phyloP scores from a whole-genome alignment of 2,329 filamentous ascomycete genomes.

The Xylaria sp. region DNA sequence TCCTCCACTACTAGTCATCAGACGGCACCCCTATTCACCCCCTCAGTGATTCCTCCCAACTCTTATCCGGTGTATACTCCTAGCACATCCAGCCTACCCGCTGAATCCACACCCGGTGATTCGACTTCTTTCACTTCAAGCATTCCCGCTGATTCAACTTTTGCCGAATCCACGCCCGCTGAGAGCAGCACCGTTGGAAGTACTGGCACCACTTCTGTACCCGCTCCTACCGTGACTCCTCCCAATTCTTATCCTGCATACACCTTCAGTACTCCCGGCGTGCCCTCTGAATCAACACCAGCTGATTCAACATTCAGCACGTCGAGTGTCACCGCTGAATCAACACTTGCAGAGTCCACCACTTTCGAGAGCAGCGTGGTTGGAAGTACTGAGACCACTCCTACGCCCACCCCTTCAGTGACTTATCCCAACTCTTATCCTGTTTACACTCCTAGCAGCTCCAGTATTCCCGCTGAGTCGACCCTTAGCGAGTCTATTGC shows the following conservation, averaged over 20 bases:
- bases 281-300: constrained; percentile 5
- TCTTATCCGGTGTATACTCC: constrained; percentile 5
- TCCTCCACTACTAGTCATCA: neutral
- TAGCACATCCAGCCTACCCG: constrained; percentile 15
- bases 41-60: neutral
- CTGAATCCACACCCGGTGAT: neutral
- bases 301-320: neutral
- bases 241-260: constrained; percentile 6
- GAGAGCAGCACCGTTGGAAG: neutral
- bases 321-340: neutral
- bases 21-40: neutral
- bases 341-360: neutral
- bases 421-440: neutral
- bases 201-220: neutral
- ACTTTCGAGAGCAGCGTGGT: neutral
- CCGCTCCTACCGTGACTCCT: neutral
- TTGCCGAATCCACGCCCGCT: neutral
- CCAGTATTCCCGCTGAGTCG: neutral
- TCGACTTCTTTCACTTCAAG: neutral
- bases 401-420: neutral
- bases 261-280: constrained; percentile 11
- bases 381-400: neutral
- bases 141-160: neutral
- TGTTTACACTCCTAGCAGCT: constrained; percentile 5
- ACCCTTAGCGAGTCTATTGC: constrained; percentile 10